These are phyloP conservation scores for Russula foetens DNA, from an alignment of 768 basidiomycete genomes.

Conservation along the genomic window DNA sequence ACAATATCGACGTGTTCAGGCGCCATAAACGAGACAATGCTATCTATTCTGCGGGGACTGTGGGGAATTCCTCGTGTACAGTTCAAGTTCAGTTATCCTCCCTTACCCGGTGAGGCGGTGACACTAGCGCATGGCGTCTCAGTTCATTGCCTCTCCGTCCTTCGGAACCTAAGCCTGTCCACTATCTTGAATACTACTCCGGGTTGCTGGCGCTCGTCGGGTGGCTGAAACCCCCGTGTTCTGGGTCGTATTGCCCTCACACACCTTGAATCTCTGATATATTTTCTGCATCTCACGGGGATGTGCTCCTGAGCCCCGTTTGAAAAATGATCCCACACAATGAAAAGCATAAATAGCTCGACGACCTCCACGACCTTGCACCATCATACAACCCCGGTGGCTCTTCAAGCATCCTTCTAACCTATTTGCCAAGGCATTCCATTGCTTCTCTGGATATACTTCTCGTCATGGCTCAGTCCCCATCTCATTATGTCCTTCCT, in stretches of 20 bases:
- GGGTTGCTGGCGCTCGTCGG: background rate
- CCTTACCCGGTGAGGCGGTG: background rate
- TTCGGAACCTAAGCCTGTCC: background rate
- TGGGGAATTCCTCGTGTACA: too few relatives aligned
- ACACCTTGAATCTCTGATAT: background rate
- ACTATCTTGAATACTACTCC: background rate
- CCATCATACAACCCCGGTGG: background rate
- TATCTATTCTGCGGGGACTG: background rate
- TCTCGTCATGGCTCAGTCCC: constrained; percentile 7
- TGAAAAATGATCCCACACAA: background rate
- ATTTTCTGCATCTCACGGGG: constrained; percentile 3
- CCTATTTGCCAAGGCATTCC: background rate
- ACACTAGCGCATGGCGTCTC: background rate
- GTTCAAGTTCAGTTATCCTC: background rate
- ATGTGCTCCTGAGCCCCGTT: background rate
- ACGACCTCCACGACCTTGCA: background rate
- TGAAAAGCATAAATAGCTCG: constrained; percentile 9
- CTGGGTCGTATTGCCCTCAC: background rate
- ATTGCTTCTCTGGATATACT: background rate
- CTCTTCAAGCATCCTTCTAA: background rate
- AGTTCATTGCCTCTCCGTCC: background rate
- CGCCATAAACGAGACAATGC: background rate
- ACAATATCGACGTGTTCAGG: too few relatives aligned
- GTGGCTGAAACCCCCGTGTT: constrained; percentile 1
- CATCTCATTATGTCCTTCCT: constrained; percentile 39